phyloP scores from a whole-genome alignment of 2,329 filamentous ascomycete genomes.

The Laburnicola sp. region DNA sequence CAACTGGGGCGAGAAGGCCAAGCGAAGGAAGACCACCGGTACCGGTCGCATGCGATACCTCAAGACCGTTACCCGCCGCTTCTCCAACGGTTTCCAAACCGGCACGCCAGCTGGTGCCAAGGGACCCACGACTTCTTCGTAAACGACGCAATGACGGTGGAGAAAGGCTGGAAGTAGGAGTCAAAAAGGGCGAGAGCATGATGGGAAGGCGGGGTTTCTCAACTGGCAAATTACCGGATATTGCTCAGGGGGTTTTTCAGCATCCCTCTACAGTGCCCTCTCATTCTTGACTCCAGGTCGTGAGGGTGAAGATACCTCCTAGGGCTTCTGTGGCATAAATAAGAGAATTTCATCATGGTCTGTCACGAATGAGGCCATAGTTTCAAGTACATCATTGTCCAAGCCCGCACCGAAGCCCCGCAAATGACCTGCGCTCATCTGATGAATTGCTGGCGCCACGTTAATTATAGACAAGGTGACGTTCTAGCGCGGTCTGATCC shows the following conservation, averaged over 20 bases:
- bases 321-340: conserved; percentile 43
- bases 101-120: conserved; percentile 84
- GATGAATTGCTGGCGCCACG: not conserved
- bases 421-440: not conserved
- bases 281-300: conserved; percentile 34
- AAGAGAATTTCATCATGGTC: conserved; percentile 47
- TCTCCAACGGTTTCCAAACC: conserved; percentile 97
- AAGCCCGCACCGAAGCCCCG: not conserved
- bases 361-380: conserved; percentile 42
- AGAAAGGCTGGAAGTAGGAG: conserved; percentile 27
- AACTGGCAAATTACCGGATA: conserved; percentile 32
- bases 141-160: conserved; percentile 21
- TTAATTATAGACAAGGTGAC: no score
- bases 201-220: conserved; percentile 36
- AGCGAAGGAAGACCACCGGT: conserved; percentile 99
- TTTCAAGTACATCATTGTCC: conserved; percentile 1
- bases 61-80: conserved; percentile 87
- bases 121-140: conserved; percentile 55
- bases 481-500: no score
- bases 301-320: conserved; percentile 33
- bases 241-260: conserved; percentile 44
- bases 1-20: conserved; percentile 99
- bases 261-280: conserved; percentile 38
- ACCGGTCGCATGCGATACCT: conserved; percentile 95
- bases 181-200: conserved; percentile 33